phyloP scores from a whole-genome alignment of 306 rosid genomes.

The Dryas octopetala region DNA sequence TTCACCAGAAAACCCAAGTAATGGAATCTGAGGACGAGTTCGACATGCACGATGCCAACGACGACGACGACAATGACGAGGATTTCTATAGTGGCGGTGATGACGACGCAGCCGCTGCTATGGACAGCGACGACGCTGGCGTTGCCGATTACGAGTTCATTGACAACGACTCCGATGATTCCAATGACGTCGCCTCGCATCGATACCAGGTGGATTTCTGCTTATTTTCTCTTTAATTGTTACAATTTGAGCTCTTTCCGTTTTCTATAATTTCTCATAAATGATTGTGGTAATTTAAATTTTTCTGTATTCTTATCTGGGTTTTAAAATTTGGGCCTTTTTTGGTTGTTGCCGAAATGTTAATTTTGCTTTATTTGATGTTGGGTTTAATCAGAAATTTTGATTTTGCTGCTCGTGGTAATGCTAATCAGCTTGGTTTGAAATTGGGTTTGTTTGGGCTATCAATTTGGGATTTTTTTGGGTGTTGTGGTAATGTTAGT shows the following conservation, averaged over 20 bases:
- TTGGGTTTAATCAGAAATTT: not conserved
- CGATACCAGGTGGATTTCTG: constrained; percentile 44
- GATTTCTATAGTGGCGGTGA: constrained; percentile 59
- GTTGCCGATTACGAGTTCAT: constrained; percentile 60
- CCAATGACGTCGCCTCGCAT: constrained; percentile 45
- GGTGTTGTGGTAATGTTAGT: not conserved
- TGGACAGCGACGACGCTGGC: constrained; percentile 66
- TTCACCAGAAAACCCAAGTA: not conserved
- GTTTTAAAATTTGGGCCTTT: not conserved
- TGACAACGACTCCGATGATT: constrained; percentile 63
- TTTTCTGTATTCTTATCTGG: not conserved
- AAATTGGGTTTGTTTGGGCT: not conserved
- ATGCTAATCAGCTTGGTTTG: not conserved
- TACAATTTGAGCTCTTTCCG: not conserved
- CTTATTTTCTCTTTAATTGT: not conserved
- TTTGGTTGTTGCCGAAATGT: not conserved
- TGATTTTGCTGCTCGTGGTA: not conserved
- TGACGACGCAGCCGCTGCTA: constrained; percentile 44
- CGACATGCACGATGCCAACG: constrained; percentile 62
- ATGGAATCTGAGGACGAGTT: constrained; percentile 67
- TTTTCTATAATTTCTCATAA: not conserved
- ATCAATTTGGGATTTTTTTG: not conserved
- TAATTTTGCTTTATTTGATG: not conserved
- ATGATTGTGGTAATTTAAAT: not conserved
- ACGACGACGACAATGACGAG: constrained; percentile 49